Evolutionary conservation across 2,329 filamentous ascomycete species (phyloP), one percentile per base, ranked within the genome.

Genomic region (Colletotrichum brevisporum): DNA sequence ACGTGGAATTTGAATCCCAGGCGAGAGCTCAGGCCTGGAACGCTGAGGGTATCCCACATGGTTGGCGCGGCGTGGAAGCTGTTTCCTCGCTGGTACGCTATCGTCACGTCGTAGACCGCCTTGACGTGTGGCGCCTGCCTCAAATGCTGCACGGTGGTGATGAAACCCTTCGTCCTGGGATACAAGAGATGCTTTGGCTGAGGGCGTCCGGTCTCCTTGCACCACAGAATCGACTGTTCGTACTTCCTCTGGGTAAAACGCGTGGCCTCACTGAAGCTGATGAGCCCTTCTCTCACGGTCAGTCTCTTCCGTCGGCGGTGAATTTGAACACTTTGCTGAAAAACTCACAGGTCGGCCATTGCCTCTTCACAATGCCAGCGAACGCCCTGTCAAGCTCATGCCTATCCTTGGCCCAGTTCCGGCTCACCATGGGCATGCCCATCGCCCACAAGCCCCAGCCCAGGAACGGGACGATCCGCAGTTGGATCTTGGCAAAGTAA

Each of bases 381-480:
- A 91, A 91, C 12, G 90, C 85, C 27, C 84, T 81, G 57, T 87
- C 83, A 72, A 91, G 81, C 77, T 90, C 88, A 16, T 76, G 77
- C 74, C 83, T 82, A 75, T 91, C 88, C 67, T 81, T 81, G 73
- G 84, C 82, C 88, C 89, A 91, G 62, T 87, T 85, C 60, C 89
- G 80, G 73, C 83, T 89, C 24, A 90, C 87, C 78, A 91, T 82
- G 6, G 88, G 89, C 87, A 91, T 90, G 2, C 88, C 87, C 83
- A 90, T 89, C 4, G 85, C 88, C 88, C 88, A 90, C 41, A 91
- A 80, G 2, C 88, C 89, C 89, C 88, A 90, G 18, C 89, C 88
- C 8, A 90, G 80, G 69, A 91, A 86, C 5, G 88, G 89, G 13
- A 91, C 85, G 78, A 83, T 82, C 69, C 83, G 83, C 67, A 91